A percentile compares a stretch with the other conserved stretches of the same genome.
Evolutionary conservation across 768 basidiomycete genomes (phyloP).

Genomic region (Phlebiopsis gigantea): DNA sequence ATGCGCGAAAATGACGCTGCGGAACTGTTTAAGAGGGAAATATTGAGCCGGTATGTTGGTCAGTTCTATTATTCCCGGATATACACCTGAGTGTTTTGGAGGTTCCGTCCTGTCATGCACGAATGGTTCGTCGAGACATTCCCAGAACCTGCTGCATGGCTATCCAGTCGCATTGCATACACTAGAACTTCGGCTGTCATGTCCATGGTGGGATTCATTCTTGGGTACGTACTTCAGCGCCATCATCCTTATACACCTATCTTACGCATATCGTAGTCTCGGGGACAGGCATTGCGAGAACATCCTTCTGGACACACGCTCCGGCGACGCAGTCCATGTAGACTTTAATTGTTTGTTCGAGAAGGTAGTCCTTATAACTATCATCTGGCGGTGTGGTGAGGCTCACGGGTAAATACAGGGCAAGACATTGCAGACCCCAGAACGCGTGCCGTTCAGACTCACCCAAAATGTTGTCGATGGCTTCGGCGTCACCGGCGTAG

Average conservation of each 20-base stretch:
- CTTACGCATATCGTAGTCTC: constrained; percentile 45
- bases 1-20: constrained; percentile 43
- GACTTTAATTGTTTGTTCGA: constrained; percentile 99
- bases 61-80: background rate
- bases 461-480: constrained; percentile 93
- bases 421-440: constrained; percentile 80
- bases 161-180: constrained; percentile 82
- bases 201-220: constrained; percentile 97
- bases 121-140: constrained; percentile 98
- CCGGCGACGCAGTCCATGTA: constrained; percentile 91
- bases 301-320: constrained; percentile 83
- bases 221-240: constrained; percentile 59
- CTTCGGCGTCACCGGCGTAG: constrained; percentile 87
- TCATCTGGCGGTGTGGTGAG: background rate
- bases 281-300: constrained; percentile 97
- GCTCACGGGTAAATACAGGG: constrained; percentile 41
- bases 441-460: constrained; percentile 90
- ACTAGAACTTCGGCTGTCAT: constrained; percentile 91
- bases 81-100: constrained; percentile 23
- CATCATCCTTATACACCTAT: background rate
- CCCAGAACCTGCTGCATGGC: constrained; percentile 94
- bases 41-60: constrained; percentile 51
- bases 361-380: constrained; percentile 70
- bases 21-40: constrained; percentile 43
- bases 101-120: constrained; percentile 84